phyloP scores from a whole-genome alignment of 441 rosid species.

The Theobroma grandiflorum region DNA sequence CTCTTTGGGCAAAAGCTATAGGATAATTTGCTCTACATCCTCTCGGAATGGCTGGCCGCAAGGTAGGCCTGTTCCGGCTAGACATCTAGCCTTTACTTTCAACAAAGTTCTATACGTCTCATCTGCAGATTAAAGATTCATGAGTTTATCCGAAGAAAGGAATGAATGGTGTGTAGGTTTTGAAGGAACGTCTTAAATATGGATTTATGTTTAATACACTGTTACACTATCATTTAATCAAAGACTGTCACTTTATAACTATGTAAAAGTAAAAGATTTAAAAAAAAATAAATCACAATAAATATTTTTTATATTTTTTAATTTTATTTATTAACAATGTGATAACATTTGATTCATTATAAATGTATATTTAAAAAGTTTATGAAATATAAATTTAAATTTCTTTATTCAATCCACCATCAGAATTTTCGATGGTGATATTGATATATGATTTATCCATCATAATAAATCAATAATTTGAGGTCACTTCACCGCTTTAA shows the following conservation, averaged over 20 bases:
- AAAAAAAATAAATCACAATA: too few relatives aligned
- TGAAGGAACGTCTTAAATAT: not conserved
- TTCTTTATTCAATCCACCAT: not conserved
- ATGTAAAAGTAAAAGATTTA: too few relatives aligned
- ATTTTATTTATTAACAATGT: too few relatives aligned
- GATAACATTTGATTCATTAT: too few relatives aligned
- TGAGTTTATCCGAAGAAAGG: not conserved
- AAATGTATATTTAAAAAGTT: too few relatives aligned
- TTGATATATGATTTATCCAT: constrained; percentile 26
- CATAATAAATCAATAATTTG: not conserved
- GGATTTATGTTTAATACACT: too few relatives aligned
- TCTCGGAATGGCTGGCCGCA: not conserved
- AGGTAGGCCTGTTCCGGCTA: not conserved
- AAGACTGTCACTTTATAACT: too few relatives aligned
- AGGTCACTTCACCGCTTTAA: constrained; percentile 1
- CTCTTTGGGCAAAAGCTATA: too few relatives aligned
- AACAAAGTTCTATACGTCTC: not conserved
- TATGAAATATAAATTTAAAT: too few relatives aligned
- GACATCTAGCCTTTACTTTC: not conserved
- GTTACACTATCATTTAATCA: too few relatives aligned
- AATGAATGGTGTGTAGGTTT: not conserved
- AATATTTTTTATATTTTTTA: too few relatives aligned
- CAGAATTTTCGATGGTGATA: constrained; percentile 23
- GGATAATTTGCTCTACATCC: not conserved
- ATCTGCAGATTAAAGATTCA: not conserved